Evolutionary conservation across 352 stramenopile species (phyloP), one percentile per base, ranked within the genome.

Genomic region (Phytophthora cactorum): DNA sequence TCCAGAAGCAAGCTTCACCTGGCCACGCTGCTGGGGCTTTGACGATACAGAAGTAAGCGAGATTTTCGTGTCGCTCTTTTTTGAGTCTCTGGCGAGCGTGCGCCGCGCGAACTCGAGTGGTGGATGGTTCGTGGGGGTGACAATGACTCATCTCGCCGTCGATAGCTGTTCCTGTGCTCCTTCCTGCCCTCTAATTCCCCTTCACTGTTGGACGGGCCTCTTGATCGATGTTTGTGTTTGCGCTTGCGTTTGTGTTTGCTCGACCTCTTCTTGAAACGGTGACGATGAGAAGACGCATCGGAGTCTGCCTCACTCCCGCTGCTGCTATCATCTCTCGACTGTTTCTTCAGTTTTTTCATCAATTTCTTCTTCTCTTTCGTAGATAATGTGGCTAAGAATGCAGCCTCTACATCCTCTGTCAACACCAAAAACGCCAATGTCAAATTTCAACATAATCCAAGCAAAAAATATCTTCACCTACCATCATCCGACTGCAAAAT

Each of bases 401-500:
- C 59, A 44, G 59, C 38, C 32, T 66, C 59, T 4, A 59, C 59
- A 59, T 59, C 59, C 17, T 65, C 47, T 65, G 28, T 29, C n/a
- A 62, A 34, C 29, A 54, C 0, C 36, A 59, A 61, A 22, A 47
- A 45, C n/a, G 32, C 28, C 11, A 45, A 34, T 10, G 22, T 69
- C 32, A 39, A 39, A 3, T 9, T 14, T 39, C 8, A 12, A 12
- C 34, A 12, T 12, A 39, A 39, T 14, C 34, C 34, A 39, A 39
- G 12, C 2, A 39, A 9, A 3, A 39, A 39, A 39, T 39, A 44
- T 12, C 17, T 22, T 17, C 12, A 50, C 56, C 32, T 36, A 75
- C 60, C 69, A 47, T 84, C 82, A n/a, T 95, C 86, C 0, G 86
- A 92, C 49, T 84, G 70, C 43, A 95, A 55, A 39, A 95, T 92